phyloP scores from a whole-genome alignment of 2,329 filamentous ascomycete genomes.

The Dothistroma pini region DNA sequence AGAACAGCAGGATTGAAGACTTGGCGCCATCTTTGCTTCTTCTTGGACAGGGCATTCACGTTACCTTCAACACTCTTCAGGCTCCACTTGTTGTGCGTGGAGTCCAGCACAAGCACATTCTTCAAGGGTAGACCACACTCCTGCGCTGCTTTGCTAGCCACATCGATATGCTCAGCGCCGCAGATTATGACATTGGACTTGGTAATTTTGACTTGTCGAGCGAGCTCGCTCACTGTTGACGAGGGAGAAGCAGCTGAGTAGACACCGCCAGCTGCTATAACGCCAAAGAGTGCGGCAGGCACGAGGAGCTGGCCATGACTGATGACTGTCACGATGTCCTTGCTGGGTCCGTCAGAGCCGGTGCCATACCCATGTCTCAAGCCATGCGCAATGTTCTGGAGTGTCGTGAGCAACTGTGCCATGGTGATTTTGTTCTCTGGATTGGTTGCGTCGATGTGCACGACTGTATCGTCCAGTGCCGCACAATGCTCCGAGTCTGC shows the following conservation, averaged over 20 bases:
- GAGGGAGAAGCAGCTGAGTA: conserved; percentile 55
- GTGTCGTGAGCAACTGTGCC: conserved; percentile 46
- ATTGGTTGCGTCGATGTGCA: conserved; percentile 57
- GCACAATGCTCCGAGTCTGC: conserved; percentile 29
- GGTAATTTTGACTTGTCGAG: conserved; percentile 45
- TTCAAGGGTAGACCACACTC: conserved; percentile 44
- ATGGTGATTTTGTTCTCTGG: conserved; percentile 55
- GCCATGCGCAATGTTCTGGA: conserved; percentile 53
- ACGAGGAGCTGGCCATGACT: conserved; percentile 56
- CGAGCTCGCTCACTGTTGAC: conserved; percentile 51
- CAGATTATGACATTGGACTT: conserved; percentile 43
- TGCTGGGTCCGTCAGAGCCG: conserved; percentile 47
- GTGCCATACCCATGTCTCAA: conserved; percentile 54
- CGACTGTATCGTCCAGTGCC: conserved; percentile 47
- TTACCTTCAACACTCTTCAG: conserved; percentile 36
- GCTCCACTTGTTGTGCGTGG: conserved; percentile 37
- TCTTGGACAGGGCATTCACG: conserved; percentile 32
- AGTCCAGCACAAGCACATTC: conserved; percentile 50
- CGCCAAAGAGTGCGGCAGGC: conserved; percentile 52
- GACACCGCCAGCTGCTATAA: conserved; percentile 58
- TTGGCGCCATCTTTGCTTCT: conserved; percentile 50
- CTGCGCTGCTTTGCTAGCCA: conserved; percentile 50
- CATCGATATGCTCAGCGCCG: conserved; percentile 48
- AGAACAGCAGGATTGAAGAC: conserved; percentile 51
- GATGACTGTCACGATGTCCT: conserved; percentile 55